Evolutionary conservation across 345 rosid genomes (phyloP).

Genomic region (Eutrema heterophyllum): DNA sequence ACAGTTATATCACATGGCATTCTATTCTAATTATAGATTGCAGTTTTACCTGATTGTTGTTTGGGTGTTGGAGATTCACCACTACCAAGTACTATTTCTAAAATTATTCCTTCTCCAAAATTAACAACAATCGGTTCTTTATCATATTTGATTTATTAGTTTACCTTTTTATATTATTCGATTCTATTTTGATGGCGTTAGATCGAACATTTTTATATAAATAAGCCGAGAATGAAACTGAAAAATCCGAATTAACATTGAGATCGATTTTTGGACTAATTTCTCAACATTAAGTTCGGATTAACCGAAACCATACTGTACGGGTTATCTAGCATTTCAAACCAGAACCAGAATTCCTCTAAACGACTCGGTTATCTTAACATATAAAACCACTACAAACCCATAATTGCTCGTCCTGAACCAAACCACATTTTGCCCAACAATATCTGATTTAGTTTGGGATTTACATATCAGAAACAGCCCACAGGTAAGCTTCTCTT

Average conservation of each 20-base stretch:
- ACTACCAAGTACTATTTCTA: too few species aligned
- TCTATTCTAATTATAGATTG: not conserved
- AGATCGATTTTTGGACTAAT: not conserved
- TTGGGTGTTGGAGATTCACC: too few species aligned
- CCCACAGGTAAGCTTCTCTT: conserved; percentile 90
- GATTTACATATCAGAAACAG: conserved; percentile 80
- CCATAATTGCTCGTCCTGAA: not conserved
- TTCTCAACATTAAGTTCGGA: not conserved
- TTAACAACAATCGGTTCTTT: not conserved
- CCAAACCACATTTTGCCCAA: not conserved
- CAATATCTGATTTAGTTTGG: not conserved
- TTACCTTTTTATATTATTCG: not conserved
- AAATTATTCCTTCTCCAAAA: not conserved
- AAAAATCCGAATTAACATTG: not conserved
- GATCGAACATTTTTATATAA: not conserved
- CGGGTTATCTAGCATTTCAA: not conserved
- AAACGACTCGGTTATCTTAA: not conserved
- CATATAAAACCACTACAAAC: not conserved
- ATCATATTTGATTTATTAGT: not conserved
- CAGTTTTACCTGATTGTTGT: not conserved
- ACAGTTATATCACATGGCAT: not conserved
- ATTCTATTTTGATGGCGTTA: not conserved
- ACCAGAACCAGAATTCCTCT: not conserved
- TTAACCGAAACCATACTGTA: not conserved
- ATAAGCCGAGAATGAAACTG: not conserved